Evolutionary conservation across 495 filamentous ascomycete species (phyloP), one percentile per base, ranked within the genome.

Genomic region (Daldinia decipiens): DNA sequence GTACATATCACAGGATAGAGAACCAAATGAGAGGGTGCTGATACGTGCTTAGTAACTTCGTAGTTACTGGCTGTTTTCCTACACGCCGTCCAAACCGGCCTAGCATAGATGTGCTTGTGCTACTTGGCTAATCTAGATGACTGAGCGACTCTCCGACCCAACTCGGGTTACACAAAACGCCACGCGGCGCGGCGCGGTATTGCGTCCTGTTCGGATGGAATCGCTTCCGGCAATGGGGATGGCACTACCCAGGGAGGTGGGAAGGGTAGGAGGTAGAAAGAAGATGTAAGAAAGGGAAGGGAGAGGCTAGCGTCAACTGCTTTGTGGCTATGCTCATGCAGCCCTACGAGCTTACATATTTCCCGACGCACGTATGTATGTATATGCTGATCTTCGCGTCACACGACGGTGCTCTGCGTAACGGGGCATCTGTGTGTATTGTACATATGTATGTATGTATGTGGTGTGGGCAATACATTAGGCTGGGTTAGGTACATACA

Each of bases 161-260:
- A 24, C 19, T 24, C 19, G 43, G 43, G 24, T 47, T 47, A 24
- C 43, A 47, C 43, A 24, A 47, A 21, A 24, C 31, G 19, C 34
- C 11, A 24, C 31, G 19, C 34, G 31, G 32, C 54, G 54, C 54
- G 17, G 31, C 54, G 34, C 32, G 50, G 32, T 13, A 17, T 65
- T 19, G 26, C 50, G 51, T 34, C 40, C 21, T 17, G 19, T 52
- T 62, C 68, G 51, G 62, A 52, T 51, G 56, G 50, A 57, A 34
- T 15, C 57, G 56, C 32, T 26, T 54, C 59, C 59, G 58, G 19
- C 24, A 5, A 24, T 8, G 51, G 31, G 32, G 31, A 11, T 6
- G 29, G 27, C 6, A 6, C 27, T 32, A 32, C 31, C 32, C 2
- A 11, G 32, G 32, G 32, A 34, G 32, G 32, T 34, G 32, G 32